phyloP scores from a whole-genome alignment of 495 filamentous ascomycete genomes.

The Penicillium cosmopolitanum region DNA sequence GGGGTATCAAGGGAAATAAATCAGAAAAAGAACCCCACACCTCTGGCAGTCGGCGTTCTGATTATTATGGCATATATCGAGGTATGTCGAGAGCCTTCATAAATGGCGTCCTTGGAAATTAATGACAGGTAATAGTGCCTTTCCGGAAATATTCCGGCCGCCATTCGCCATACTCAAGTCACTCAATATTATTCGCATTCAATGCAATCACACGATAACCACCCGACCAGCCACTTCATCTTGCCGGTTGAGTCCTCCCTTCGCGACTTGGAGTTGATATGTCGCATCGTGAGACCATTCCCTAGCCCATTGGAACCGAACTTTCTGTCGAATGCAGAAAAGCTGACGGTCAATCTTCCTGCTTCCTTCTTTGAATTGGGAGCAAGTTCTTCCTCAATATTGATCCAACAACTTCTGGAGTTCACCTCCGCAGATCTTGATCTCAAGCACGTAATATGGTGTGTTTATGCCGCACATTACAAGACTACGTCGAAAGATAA shows the following conservation, averaged over 20 bases:
- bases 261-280: slow-evolving; percentile 12
- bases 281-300: slow-evolving; percentile 9
- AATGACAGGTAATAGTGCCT: slow-evolving; percentile 7
- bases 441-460: slow-evolving; percentile 13
- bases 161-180: slow-evolving; percentile 14
- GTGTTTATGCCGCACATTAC: slow-evolving; percentile 3
- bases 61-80: slow-evolving; percentile 17
- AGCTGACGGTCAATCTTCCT: not conserved
- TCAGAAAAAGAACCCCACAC: slow-evolving; percentile 1
- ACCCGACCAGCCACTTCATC: not conserved
- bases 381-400: not conserved
- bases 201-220: slow-evolving; percentile 2
- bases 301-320: slow-evolving; percentile 3
- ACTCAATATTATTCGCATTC: slow-evolving; percentile 8
- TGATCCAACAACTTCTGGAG: slow-evolving; percentile 15
- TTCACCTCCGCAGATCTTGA: slow-evolving; percentile 11
- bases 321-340: not conserved
- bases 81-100: slow-evolving; percentile 2
- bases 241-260: slow-evolving; percentile 10
- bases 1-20: slow-evolving; percentile 9
- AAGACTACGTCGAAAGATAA: slow-evolving; percentile 1
- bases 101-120: not conserved
- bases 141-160: slow-evolving; percentile 15
- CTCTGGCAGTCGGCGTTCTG: slow-evolving; percentile 11
- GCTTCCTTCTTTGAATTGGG: not conserved